Evolutionary conservation across 2,329 filamentous ascomycete species (phyloP).

Genomic region (Penicillium hesseltinei): DNA sequence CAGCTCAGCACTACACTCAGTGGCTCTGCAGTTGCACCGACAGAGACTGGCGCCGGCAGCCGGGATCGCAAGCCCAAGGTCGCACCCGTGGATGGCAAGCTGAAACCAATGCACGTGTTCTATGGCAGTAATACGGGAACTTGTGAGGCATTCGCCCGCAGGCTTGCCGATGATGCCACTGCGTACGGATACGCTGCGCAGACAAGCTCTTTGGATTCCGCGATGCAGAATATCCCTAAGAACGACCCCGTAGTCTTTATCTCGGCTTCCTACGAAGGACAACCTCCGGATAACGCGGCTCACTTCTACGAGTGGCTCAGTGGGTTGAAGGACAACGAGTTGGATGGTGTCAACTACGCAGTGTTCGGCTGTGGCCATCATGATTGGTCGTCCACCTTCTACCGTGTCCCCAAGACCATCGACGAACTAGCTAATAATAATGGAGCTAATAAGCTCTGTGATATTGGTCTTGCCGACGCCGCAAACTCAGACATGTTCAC

Average conservation of each 20-base stretch:
- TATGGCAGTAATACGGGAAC: constrained; percentile 76
- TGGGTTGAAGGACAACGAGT: constrained; percentile 48
- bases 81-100: constrained; percentile 13
- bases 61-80: constrained; percentile 24
- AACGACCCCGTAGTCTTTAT: constrained; percentile 65
- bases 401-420: constrained; percentile 63
- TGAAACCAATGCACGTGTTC: constrained; percentile 60
- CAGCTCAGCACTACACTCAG: constrained; percentile 42
- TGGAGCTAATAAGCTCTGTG: constrained; percentile 51
- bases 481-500: constrained; percentile 65
- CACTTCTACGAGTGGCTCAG: constrained; percentile 68
- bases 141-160: constrained; percentile 67
- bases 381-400: constrained; percentile 59
- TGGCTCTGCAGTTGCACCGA: constrained; percentile 8
- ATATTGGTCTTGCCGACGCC: constrained; percentile 59
- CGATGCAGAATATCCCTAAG: constrained; percentile 59
- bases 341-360: constrained; percentile 61
- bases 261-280: constrained; percentile 70
- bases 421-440: constrained; percentile 54
- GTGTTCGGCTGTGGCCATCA: constrained; percentile 68
- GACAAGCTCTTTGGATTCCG: constrained; percentile 60
- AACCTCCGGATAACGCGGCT: constrained; percentile 69
- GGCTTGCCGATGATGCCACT: constrained; percentile 59
- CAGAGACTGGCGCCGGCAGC: constrained; percentile 12
- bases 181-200: constrained; percentile 59